Evolutionary conservation across 176 grass and related monocot genomes (phyloP).

Genomic region (Juncus effusus): DNA sequence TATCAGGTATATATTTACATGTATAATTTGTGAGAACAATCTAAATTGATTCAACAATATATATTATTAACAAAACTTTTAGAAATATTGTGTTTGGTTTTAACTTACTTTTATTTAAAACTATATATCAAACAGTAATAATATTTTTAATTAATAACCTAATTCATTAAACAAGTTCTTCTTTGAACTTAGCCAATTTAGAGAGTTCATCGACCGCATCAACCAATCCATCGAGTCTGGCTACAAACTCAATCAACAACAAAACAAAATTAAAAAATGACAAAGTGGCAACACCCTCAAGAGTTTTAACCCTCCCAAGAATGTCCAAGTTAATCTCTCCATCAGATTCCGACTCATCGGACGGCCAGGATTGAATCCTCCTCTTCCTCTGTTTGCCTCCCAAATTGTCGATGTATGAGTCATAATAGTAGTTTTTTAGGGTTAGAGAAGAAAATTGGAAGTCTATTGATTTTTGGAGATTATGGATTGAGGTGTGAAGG

Average conservation of each 20-base stretch:
- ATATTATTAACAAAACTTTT: too few relatives aligned
- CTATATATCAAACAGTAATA: too few relatives aligned
- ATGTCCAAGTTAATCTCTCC: not conserved
- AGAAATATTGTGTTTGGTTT: too few relatives aligned
- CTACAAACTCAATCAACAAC: conserved; percentile 49
- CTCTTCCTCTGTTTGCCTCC: conserved; percentile 19
- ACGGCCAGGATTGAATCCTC: conserved; percentile 40
- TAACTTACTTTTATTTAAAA: too few relatives aligned
- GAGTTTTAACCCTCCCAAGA: conserved; percentile 18
- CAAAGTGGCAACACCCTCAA: conserved; percentile 35
- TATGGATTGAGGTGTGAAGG: conserved; percentile 37
- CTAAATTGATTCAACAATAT: too few relatives aligned
- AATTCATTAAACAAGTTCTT: not conserved
- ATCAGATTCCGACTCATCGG: conserved; percentile 32
- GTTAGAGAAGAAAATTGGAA: conserved; percentile 33
- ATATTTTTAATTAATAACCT: too few relatives aligned
- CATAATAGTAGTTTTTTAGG: not conserved
- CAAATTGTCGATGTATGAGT: not conserved
- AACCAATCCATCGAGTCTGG: conserved; percentile 48
- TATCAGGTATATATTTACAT: too few relatives aligned
- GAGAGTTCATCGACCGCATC: conserved; percentile 42
- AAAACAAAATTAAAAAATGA: conserved; percentile 41
- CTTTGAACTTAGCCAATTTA: conserved; percentile 37
- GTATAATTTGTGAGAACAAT: too few relatives aligned
- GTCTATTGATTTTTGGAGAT: conserved; percentile 39